Conservation (phyloP, 2,329 filamentous ascomycete genomes). For the Penicillium rolfsii region DNA sequence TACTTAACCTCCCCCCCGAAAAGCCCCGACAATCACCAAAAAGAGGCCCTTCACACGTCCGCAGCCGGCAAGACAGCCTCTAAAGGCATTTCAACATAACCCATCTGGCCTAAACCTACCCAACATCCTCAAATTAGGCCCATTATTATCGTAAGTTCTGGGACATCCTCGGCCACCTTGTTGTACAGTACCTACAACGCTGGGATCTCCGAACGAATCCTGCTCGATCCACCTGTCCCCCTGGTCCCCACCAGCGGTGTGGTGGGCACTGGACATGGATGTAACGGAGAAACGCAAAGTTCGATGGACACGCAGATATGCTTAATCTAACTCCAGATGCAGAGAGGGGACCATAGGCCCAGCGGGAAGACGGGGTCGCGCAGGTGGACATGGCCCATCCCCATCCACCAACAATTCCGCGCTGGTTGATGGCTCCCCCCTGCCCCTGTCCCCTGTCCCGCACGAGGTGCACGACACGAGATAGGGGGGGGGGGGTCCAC, state of each 20-base stretch:
- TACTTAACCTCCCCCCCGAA: slow-evolving; percentile 5
- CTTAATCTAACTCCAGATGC: slow-evolving; percentile 34
- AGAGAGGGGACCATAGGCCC: neutral
- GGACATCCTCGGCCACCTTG: slow-evolving; percentile 13
- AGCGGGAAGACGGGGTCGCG: neutral
- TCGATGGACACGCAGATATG: slow-evolving; percentile 32
- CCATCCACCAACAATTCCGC: neutral
- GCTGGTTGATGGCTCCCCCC: neutral
- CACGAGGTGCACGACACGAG: slow-evolving; percentile 10
- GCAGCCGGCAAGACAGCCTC: neutral
- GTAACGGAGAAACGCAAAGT: slow-evolving; percentile 29
- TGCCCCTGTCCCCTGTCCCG: slow-evolving; percentile 8
- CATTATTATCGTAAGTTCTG: neutral
- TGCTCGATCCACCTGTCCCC: slow-evolving; percentile 27
- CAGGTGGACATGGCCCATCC: slow-evolving; percentile 12
- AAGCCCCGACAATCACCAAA: neutral
- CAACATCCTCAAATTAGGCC: neutral
- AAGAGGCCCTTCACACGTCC: neutral
- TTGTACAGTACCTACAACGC: slow-evolving; percentile 6
- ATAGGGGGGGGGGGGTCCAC: slow-evolving; percentile 5
- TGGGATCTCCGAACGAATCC: slow-evolving; percentile 28
- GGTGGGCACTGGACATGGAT: slow-evolving; percentile 35
- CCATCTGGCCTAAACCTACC: neutral
- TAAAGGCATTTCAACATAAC: neutral
- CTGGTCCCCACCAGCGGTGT: slow-evolving; percentile 27